Percentiles rank a stretch among this genome's conserved stretches.
These are phyloP conservation scores for Dictyostelium discoideum DNA, from an alignment of 78 protist species.

Conservation along the genomic window dicty_2.7 NC_007091.3:2815501-2816000, in stretches of 20 bases:
- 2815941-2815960: neutral
- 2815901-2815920: neutral
- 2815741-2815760: neutral
- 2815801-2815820: neutral
- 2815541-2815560: neutral
- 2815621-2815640: neutral
- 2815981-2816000: neutral
- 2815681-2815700: neutral
- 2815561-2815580: neutral
- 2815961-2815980: neutral
- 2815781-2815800: neutral
- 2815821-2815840: neutral
- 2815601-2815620: neutral
- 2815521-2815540: neutral
- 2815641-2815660: slow-evolving; percentile 3
- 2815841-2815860: slow-evolving; percentile 12
- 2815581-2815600: neutral
- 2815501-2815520: neutral
- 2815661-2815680: neutral
- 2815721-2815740: neutral
- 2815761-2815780: neutral
- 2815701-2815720: neutral
- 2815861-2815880: neutral
- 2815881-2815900: neutral
- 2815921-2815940: neutral